Conservation (phyloP, 2,329 filamentous ascomycete species). For the Paraphoma sp. region DNA sequence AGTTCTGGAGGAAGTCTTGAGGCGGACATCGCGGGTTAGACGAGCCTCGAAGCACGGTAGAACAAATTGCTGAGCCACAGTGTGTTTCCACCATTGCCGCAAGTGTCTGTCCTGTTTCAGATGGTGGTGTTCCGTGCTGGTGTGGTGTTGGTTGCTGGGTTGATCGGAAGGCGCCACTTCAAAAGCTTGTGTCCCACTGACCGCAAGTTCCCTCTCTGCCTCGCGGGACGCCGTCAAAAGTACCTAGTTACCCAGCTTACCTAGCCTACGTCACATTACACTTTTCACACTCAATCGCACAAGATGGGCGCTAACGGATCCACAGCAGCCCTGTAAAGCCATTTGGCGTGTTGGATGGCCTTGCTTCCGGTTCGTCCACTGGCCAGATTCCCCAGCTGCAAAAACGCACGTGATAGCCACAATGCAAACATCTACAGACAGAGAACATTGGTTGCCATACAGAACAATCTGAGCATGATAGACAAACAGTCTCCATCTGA, state of each 20-base stretch:
- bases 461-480: too few species aligned
- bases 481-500: too few species aligned
- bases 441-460: too few species aligned
- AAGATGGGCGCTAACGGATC: too few species aligned
- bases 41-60: not conserved
- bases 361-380: too few species aligned
- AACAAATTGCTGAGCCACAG: constrained; percentile 11
- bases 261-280: not conserved
- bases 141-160: constrained; percentile 1
- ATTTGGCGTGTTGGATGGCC: too few species aligned
- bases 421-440: too few species aligned
- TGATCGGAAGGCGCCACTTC: constrained; percentile 3
- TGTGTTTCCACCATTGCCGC: constrained; percentile 10
- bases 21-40: not conserved
- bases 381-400: too few species aligned
- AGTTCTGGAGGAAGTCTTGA: not conserved
- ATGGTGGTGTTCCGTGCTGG: constrained; percentile 5
- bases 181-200: constrained; percentile 16
- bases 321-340: too few species aligned
- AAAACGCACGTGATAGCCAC: too few species aligned
- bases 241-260: not conserved
- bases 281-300: not conserved
- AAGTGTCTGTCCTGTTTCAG: constrained; percentile 17
- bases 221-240: constrained; percentile 22
- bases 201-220: constrained; percentile 35